A percentile compares a stretch with the other conserved stretches of the same genome.
These are phyloP conservation scores for Paecilomyces sp. DNA, from an alignment of 2,329 filamentous ascomycete genomes.

Conservation along the genomic window DNA sequence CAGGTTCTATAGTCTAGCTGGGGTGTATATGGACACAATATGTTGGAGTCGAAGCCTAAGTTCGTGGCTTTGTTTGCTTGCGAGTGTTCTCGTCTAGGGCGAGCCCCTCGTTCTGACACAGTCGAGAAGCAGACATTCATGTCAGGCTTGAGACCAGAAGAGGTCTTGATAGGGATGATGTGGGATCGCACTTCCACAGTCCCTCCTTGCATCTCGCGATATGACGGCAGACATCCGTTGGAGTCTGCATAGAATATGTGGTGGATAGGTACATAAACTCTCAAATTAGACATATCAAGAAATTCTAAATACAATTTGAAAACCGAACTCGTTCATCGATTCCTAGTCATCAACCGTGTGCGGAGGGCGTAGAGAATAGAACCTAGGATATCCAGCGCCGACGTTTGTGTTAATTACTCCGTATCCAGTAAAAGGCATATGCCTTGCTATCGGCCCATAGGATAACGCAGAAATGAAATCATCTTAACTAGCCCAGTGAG, in stretches of 20 bases:
- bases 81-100: not conserved
- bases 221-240: not conserved
- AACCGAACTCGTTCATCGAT: not conserved
- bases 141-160: not conserved
- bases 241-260: slow-evolving; percentile 3
- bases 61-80: not conserved
- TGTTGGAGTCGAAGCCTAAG: not conserved
- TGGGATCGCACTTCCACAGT: not conserved
- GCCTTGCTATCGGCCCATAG: too few species aligned
- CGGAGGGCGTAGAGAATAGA: too few species aligned
- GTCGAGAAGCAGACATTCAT: not conserved
- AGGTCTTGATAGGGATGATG: not conserved
- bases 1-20: not conserved
- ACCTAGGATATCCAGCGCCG: too few species aligned
- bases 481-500: too few species aligned
- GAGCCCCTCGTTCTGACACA: not conserved
- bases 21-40: not conserved
- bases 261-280: not conserved
- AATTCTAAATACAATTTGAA: slow-evolving; percentile 8
- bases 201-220: not conserved
- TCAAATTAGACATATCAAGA: not conserved
- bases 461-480: too few species aligned
- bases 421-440: too few species aligned
- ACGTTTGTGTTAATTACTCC: too few species aligned
- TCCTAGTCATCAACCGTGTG: not conserved